Evolutionary conservation across 140 eudicot genomes (phyloP), one percentile per base, ranked within the genome.

Genomic region (Flaveria floridana): DNA sequence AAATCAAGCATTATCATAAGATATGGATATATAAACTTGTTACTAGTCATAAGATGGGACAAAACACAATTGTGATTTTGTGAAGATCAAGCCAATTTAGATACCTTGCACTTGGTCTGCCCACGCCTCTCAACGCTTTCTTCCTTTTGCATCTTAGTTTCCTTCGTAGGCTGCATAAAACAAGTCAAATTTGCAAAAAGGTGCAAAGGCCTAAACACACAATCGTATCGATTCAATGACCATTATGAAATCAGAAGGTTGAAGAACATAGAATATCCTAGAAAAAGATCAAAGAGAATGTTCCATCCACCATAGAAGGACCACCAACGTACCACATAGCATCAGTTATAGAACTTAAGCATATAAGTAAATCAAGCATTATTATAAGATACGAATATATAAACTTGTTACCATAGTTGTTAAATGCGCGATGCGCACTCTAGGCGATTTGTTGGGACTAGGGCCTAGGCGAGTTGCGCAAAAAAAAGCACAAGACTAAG

Each of bases 31-130:
- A 21, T 21, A 21, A 21, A 21, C 23, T 21, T 21, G 23, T 21
- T 21, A 21, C 23, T 21, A 21, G 23, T 21, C 23, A 21, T 21
- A 21, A 21, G 23, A 21, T 21, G 23, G 0, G 23, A 21, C 23
- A 21, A 21, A 21, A 21, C 1, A 21, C 0, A 21, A 21, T 21
- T 21, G 23, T 21, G 23, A 21, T 21, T n/a, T 21, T 21, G 23
- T 21, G 23, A 21, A 21, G 23, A 21, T 21, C 23, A 21, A 21
- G 23, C 23, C 57, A 15, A 15, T n/a, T 55, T 46, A 19, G 56
- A 77, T 59, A 92, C 98, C 98, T 89, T 89, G 98, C 98, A 89
- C 58, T 89, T 92, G 16, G 74, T 79, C 79, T 78, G 88, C 70
- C 73, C 86, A 62, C 61, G 77, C 80, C 74, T 87, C 61, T 82